phyloP scores from a whole-genome alignment of 768 basidiomycete species.

The Asterophora parasitica region DNA sequence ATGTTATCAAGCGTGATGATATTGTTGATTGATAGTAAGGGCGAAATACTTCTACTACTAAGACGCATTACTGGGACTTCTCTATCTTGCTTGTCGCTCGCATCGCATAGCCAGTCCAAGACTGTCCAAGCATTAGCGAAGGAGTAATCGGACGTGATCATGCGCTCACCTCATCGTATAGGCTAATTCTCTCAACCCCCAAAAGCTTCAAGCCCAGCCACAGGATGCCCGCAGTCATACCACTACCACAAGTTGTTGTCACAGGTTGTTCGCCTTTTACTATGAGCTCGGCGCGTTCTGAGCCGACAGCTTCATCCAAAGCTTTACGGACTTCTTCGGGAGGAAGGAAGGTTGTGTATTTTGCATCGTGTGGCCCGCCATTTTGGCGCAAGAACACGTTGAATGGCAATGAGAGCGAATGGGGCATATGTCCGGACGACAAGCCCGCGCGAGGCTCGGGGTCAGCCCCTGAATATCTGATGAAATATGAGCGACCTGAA shows the following conservation, averaged over 20 bases:
- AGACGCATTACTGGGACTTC: neutral
- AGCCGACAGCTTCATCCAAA: slow-evolving; percentile 61
- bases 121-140: slow-evolving; percentile 41
- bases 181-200: slow-evolving; percentile 52
- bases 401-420: slow-evolving; percentile 84
- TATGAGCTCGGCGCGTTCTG: slow-evolving; percentile 48
- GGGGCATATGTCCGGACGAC: slow-evolving; percentile 89
- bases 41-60: too few relatives aligned
- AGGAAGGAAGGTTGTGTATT: slow-evolving; percentile 58
- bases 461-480: slow-evolving; percentile 73
- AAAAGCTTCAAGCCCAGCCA: slow-evolving; percentile 88
- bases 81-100: slow-evolving; percentile 69
- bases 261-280: slow-evolving; percentile 57
- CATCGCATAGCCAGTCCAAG: slow-evolving; percentile 92
- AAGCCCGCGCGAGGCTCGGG: slow-evolving; percentile 89
- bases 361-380: slow-evolving; percentile 31
- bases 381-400: slow-evolving; percentile 56
- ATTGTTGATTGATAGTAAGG: too few relatives aligned
- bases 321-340: slow-evolving; percentile 53
- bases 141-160: neutral
- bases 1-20: too few relatives aligned
- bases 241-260: slow-evolving; percentile 85
- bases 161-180: slow-evolving; percentile 87
- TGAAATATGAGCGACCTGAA: neutral
- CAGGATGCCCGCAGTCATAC: slow-evolving; percentile 94